Evolutionary conservation across 192 early-diverging fungal species (phyloP).

Genomic region (Umbelopsis vinacea): DNA sequence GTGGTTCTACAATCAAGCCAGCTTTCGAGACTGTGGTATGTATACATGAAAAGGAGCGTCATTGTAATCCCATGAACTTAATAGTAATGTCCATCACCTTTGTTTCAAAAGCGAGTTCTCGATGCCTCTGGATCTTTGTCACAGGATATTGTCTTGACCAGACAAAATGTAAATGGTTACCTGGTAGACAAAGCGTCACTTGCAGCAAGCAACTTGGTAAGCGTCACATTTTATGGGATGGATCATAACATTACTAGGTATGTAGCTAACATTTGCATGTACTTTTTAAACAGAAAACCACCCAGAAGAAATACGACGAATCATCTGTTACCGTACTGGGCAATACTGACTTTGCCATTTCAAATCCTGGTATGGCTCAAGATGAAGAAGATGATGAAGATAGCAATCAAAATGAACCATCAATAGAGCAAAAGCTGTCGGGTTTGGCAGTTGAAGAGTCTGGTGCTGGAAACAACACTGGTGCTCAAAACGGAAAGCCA

Average conservation of each 20-base stretch:
- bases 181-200: slow-evolving; percentile 51
- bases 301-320: slow-evolving; percentile 60
- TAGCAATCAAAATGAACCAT: slow-evolving; percentile 30
- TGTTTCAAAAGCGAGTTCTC: slow-evolving; percentile 27
- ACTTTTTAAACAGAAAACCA: slow-evolving; percentile 39
- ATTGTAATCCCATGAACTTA: slow-evolving; percentile 35
- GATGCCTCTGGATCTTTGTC: slow-evolving; percentile 21
- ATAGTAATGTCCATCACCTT: slow-evolving; percentile 32
- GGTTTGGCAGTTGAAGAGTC: slow-evolving; percentile 44
- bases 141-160: slow-evolving; percentile 27
- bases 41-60: slow-evolving; percentile 34
- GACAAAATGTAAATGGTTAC: slow-evolving; percentile 46
- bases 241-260: too few species aligned
- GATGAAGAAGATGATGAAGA: slow-evolving; percentile 29
- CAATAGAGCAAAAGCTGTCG: slow-evolving; percentile 49
- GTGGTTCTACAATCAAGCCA: slow-evolving; percentile 57
- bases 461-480: slow-evolving; percentile 22
- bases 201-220: slow-evolving; percentile 49
- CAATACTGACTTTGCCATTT: slow-evolving; percentile 43
- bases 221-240: not conserved
- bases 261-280: too few species aligned
- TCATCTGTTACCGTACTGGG: slow-evolving; percentile 51
- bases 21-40: slow-evolving; percentile 57
- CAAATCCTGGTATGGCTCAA: slow-evolving; percentile 33
- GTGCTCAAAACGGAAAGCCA: slow-evolving; percentile 12